Evolutionary conservation across 1,139 yeast species (phyloP).

Genomic region (Geotrichum europaeum): DNA sequence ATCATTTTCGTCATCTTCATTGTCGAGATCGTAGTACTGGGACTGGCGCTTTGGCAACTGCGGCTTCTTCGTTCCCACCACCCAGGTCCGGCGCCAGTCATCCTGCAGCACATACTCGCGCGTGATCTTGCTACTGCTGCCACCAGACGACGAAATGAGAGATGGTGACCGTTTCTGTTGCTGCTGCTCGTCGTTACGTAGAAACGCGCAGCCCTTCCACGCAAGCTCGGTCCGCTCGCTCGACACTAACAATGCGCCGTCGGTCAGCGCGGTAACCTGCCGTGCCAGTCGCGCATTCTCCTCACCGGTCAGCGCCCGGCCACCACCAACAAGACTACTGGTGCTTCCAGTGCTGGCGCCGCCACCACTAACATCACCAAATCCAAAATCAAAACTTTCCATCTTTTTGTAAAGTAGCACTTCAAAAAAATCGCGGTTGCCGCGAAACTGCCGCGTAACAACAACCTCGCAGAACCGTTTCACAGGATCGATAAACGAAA

Average conservation of each 20-base stretch:
- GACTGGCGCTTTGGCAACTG: background rate
- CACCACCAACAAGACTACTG: background rate
- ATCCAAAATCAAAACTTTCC: constrained; percentile 5
- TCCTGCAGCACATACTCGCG: constrained; percentile 5
- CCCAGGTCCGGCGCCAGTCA: constrained; percentile 8
- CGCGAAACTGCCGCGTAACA: constrained; percentile 1
- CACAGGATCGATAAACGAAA: constrained; percentile 2
- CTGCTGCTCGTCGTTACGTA: background rate
- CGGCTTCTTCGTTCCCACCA: background rate
- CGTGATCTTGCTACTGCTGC: background rate
- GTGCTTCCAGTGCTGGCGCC: background rate
- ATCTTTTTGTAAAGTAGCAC: background rate
- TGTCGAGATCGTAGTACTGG: background rate
- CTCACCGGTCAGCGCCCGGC: background rate
- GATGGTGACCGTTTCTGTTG: background rate
- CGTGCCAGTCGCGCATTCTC: constrained; percentile 4
- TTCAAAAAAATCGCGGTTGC: background rate
- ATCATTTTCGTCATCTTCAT: background rate
- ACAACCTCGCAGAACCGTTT: background rate
- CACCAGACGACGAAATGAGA: background rate
- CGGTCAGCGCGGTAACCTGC: background rate
- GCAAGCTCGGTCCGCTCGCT: background rate
- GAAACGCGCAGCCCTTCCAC: constrained; percentile 3
- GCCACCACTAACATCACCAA: background rate
- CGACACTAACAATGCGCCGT: background rate